These are phyloP conservation scores for Trametes polyzona DNA, from an alignment of 1,284 basidiomycete species.

Conservation along the genomic window DNA sequence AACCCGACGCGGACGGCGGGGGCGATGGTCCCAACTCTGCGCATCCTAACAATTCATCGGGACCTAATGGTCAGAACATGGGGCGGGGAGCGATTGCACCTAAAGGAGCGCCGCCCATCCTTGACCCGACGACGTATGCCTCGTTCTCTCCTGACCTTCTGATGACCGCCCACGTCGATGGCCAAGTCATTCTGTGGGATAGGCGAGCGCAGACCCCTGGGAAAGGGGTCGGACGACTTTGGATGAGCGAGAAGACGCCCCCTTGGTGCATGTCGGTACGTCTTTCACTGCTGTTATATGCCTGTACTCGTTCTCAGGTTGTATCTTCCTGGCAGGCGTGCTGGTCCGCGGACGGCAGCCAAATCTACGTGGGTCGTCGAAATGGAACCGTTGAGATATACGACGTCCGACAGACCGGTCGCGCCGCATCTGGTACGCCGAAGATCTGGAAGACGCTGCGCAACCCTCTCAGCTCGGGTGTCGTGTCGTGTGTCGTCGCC, in stretches of 20 bases:
- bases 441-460: constrained; percentile 79
- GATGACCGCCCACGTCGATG: constrained; percentile 90
- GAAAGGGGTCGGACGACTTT: constrained; percentile 79
- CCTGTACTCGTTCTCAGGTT: background rate
- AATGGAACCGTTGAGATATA: constrained; percentile 94
- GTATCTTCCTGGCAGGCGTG: constrained; percentile 66
- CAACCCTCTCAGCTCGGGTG: constrained; percentile 89
- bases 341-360: constrained; percentile 88
- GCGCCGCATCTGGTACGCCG: constrained; percentile 57
- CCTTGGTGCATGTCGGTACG: constrained; percentile 94
- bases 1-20: constrained; percentile 56
- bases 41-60: constrained; percentile 4
- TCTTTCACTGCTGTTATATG: constrained; percentile 10
- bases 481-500: constrained; percentile 87
- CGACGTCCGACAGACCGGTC: constrained; percentile 82
- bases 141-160: constrained; percentile 84
- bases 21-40: constrained; percentile 33
- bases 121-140: constrained; percentile 63
- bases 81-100: constrained; percentile 41
- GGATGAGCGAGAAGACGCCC: constrained; percentile 88
- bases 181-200: constrained; percentile 93
- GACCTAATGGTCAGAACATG: constrained; percentile 12
- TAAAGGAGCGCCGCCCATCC: constrained; percentile 72
- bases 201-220: constrained; percentile 69
- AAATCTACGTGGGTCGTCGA: constrained; percentile 90